Evolutionary conservation across 768 basidiomycete genomes (phyloP), one percentile per base, ranked within the genome.

Genomic region (Suillus clintonianus): DNA sequence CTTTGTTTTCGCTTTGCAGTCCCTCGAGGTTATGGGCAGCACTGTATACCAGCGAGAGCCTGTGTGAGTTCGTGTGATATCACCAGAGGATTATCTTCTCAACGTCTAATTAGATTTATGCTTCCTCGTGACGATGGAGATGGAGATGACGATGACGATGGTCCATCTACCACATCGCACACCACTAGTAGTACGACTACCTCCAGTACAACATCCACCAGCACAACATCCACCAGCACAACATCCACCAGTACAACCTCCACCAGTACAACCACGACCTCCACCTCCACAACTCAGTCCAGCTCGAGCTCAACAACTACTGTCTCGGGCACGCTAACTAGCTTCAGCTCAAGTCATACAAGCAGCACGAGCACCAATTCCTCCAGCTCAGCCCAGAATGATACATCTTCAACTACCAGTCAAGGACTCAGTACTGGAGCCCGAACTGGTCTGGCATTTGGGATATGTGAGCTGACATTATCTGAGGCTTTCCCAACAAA

Each of bases 401-500:
- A 59, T 42, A 17, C n/a, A 11, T 43, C 62, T 48, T 42, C 48
- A 36, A 50, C 37, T 37, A 32, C 42, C 24, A 65, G 62, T 43
- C 57, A 64, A 32, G 45, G 55, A 5, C 62, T 68, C 37, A 68
- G 67, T 24, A 34, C 61, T 41, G 69, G 68, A 36, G 67, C 65
- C 3, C 62, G 74, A 7, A 70, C 70, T 42, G 75, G 74, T 5
- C 69, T 76, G 8, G 70, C 70, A 5, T 63, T 76, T 34, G 72
- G 69, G 3, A 62, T 68, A 34, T 27, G 75, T 74, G 59, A 62
- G 74, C 67, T 13, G 1, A 3, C 24, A 19, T 47, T 61, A 8
- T 61, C n/a, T 1, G 24, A 58, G 4, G 14, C 15, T 34, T n/a
- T 30, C 17, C 9, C 36, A 19, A 14, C n/a, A 9, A 39, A 41